Percentiles rank a stretch among this genome's conserved stretches.
Evolutionary conservation across 192 early-diverging fungal genomes (phyloP).

Genomic region (Rhizoclosmatium globosum): DNA sequence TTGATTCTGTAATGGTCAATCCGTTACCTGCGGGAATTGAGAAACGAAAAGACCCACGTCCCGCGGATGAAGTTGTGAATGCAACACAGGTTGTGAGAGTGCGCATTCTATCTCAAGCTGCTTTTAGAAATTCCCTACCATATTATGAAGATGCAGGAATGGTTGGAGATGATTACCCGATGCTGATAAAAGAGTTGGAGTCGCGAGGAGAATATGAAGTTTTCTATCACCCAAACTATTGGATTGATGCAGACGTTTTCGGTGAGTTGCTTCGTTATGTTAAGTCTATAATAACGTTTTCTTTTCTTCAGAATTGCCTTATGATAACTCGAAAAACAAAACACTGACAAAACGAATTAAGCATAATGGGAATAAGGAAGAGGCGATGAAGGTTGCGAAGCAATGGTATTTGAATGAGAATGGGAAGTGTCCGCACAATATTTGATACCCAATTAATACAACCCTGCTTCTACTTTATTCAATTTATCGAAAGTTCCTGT

Average conservation of each 20-base stretch:
- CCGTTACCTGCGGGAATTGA: constrained; percentile 18
- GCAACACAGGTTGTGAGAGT: not conserved
- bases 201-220: not conserved
- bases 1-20: constrained; percentile 20
- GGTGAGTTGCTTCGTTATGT: too few species aligned
- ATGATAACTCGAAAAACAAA: too few species aligned
- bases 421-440: too few species aligned
- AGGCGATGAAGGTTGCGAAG: too few species aligned
- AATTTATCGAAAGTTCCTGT: too few species aligned
- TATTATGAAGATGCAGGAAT: not conserved
- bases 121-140: constrained; percentile 8
- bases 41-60: not conserved
- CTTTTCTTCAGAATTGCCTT: too few species aligned
- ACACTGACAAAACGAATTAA: too few species aligned
- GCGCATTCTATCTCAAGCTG: constrained; percentile 18
- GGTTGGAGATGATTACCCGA: not conserved
- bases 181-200: not conserved
- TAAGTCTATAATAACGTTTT: too few species aligned
- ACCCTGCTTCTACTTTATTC: too few species aligned
- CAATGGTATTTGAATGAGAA: too few species aligned
- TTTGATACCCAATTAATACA: too few species aligned
- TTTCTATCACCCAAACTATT: constrained; percentile 8
- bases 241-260: not conserved
- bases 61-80: not conserved
- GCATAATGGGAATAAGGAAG: too few species aligned